phyloP scores from a whole-genome alignment of 306 rosid genomes.

The Vigna unguiculata region DNA sequence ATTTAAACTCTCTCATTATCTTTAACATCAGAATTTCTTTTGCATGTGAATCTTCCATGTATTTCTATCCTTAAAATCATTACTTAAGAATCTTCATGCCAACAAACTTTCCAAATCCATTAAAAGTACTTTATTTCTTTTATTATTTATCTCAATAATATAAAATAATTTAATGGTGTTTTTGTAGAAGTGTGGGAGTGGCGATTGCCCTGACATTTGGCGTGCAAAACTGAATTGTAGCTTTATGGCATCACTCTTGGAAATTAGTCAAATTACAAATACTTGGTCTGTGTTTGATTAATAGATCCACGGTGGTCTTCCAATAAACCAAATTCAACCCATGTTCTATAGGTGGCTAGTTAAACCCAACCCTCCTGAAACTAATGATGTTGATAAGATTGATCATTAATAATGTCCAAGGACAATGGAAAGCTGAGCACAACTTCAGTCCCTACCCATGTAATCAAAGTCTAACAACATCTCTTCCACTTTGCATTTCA shows the following conservation, averaged over 20 bases:
- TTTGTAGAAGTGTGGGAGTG: constrained; percentile 12
- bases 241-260: constrained; percentile 29
- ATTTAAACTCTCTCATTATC: no score
- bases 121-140: no score
- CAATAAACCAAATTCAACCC: constrained; percentile 33
- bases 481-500: constrained; percentile 48
- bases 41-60: no score
- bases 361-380: constrained; percentile 36
- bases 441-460: constrained; percentile 47
- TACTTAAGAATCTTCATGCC: no score
- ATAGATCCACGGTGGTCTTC: constrained; percentile 9
- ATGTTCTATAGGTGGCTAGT: constrained; percentile 31
- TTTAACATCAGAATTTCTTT: no score
- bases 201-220: constrained; percentile 42
- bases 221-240: constrained; percentile 32
- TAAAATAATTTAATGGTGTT: no score
- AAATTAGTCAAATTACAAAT: constrained; percentile 27
- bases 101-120: no score
- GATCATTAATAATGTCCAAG: constrained; percentile 41
- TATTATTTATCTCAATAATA: no score
- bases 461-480: constrained; percentile 49
- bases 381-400: constrained; percentile 41
- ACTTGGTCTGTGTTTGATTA: constrained; percentile 28
- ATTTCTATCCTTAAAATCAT: no score
- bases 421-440: constrained; percentile 41